Evolutionary conservation across 2,329 filamentous ascomycete species (phyloP).

Genomic region (Dothideomycetes sp.): DNA sequence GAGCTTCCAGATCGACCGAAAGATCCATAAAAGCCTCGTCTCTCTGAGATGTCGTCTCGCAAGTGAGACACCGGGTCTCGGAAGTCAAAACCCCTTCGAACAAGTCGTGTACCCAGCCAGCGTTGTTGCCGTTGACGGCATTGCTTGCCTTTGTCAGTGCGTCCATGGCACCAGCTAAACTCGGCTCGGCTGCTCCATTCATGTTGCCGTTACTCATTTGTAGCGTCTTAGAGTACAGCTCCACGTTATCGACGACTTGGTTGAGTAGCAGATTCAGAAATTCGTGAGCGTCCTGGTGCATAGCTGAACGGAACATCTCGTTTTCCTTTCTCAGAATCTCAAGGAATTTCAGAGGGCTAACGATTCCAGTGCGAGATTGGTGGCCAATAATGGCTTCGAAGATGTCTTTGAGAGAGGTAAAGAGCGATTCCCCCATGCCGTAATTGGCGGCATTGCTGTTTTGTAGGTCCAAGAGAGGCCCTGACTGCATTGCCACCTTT

Average conservation of each 20-base stretch:
- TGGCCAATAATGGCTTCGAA: conserved; percentile 84
- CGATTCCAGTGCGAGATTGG: conserved; percentile 72
- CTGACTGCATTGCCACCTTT: conserved; percentile 81
- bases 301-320: conserved; percentile 92
- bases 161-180: conserved; percentile 14
- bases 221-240: conserved; percentile 66
- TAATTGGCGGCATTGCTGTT: conserved; percentile 72
- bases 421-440: conserved; percentile 89
- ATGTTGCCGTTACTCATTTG: conserved; percentile 20
- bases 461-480: conserved; percentile 76
- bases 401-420: conserved; percentile 91
- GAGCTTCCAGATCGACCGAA: conserved; percentile 89
- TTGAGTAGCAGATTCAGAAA: conserved; percentile 94
- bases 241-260: conserved; percentile 87
- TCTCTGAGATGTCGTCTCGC: conserved; percentile 87
- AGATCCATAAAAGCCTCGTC: conserved; percentile 94
- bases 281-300: conserved; percentile 98
- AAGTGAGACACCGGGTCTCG: conserved; percentile 92
- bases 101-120: conserved; percentile 87
- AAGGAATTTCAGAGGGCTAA: conserved; percentile 85
- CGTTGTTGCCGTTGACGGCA: conserved; percentile 25
- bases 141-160: conserved; percentile 16
- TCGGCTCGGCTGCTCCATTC: conserved; percentile 16
- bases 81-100: conserved; percentile 93
- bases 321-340: conserved; percentile 91